Conservation (phyloP, 106 monocot genomes). For the Platanthera guangdongensis region DNA sequence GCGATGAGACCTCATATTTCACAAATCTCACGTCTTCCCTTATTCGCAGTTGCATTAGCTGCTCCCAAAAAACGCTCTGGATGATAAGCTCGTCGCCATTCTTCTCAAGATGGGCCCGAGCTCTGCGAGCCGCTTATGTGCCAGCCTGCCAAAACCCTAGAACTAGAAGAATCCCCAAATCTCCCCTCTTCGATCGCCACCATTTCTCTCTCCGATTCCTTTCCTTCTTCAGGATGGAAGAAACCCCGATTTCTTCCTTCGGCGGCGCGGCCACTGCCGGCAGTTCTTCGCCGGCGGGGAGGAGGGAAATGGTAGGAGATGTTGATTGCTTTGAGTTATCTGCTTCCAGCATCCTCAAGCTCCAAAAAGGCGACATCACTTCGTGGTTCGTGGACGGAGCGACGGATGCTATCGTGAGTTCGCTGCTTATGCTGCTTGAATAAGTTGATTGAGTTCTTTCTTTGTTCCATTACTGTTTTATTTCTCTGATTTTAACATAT, state of each 20-base stretch:
- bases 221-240: neutral
- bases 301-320: slow-evolving; percentile 3
- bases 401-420: slow-evolving; percentile 77
- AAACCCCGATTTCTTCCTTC: neutral
- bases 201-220: neutral
- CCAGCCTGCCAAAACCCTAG: neutral
- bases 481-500: neutral
- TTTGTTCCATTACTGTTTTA: neutral
- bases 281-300: neutral
- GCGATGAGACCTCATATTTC: too few relatives aligned
- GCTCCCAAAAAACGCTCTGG: neutral
- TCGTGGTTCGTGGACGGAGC: slow-evolving; percentile 69
- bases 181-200: neutral
- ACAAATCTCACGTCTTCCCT: too few relatives aligned
- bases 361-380: slow-evolving; percentile 77
- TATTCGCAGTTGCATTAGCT: too few relatives aligned
- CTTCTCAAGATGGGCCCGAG: neutral
- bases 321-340: slow-evolving; percentile 45
- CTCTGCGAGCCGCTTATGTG: neutral
- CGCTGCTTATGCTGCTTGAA: neutral
- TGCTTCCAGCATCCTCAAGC: slow-evolving; percentile 45
- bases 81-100: neutral
- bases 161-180: neutral
- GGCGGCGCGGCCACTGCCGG: neutral
- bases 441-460: neutral